These are phyloP conservation scores for Albizia julibrissin DNA, from an alignment of 306 rosid species.

Conservation along the genomic window DNA sequence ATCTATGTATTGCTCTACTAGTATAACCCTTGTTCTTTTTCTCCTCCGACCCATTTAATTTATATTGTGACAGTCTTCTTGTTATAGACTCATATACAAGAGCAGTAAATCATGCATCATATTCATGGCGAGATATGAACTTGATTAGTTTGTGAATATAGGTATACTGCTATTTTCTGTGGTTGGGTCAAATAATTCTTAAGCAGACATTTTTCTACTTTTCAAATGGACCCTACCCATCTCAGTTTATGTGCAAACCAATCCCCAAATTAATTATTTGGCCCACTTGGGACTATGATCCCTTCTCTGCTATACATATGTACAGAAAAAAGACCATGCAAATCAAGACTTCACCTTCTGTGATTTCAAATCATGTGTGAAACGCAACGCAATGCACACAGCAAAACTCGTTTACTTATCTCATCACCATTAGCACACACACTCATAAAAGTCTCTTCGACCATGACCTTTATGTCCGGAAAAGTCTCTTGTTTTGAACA, in stretches of 20 bases:
- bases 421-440: background rate
- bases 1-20: constrained; percentile 13
- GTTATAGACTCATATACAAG: background rate
- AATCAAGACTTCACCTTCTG: background rate
- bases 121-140: background rate
- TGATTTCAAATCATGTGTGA: background rate
- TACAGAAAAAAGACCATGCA: constrained; percentile 12
- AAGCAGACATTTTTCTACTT: background rate
- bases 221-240: background rate
- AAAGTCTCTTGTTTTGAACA: background rate
- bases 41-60: background rate
- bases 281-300: constrained; percentile 30
- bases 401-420: background rate
- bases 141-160: background rate
- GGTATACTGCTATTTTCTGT: background rate
- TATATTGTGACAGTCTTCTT: background rate
- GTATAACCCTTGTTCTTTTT: background rate
- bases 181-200: constrained; percentile 47
- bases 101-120: background rate
- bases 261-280: constrained; percentile 41
- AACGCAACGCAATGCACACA: background rate
- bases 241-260: constrained; percentile 21
- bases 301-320: background rate
- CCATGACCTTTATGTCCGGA: background rate
- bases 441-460: constrained; percentile 12